Conservation (phyloP, 495 filamentous ascomycete genomes). For the Lasiosphaeriaceae sp. region DNA sequence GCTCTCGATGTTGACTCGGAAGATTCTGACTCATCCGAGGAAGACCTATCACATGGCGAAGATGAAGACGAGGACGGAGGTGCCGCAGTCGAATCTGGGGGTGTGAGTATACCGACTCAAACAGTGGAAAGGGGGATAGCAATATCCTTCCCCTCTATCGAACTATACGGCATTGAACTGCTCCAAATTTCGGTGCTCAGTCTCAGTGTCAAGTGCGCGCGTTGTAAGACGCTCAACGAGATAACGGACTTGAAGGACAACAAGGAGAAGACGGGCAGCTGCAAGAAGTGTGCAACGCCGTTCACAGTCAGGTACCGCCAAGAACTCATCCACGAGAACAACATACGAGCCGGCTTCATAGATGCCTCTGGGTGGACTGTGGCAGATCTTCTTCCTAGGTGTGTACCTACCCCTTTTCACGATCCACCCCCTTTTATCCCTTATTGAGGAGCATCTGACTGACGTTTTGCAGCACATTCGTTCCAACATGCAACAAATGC, state of each 20-base stretch:
- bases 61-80: slow-evolving; percentile 48
- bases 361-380: slow-evolving; percentile 77
- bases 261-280: slow-evolving; percentile 44
- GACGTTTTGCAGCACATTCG: slow-evolving; percentile 56
- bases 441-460: slow-evolving; percentile 1
- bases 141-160: slow-evolving; percentile 77
- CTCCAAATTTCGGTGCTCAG: slow-evolving; percentile 67
- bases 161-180: slow-evolving; percentile 78
- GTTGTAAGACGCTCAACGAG: slow-evolving; percentile 77
- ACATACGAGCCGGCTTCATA: slow-evolving; percentile 75
- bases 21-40: slow-evolving; percentile 21
- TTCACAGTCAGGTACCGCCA: slow-evolving; percentile 67
- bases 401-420: slow-evolving; percentile 10
- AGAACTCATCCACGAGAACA: slow-evolving; percentile 73
- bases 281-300: slow-evolving; percentile 72
- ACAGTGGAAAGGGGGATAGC: slow-evolving; percentile 61
- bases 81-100: slow-evolving; percentile 34
- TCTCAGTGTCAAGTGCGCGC: slow-evolving; percentile 74
- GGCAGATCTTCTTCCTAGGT: slow-evolving; percentile 77
- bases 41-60: slow-evolving; percentile 35
- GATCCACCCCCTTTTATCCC: not conserved
- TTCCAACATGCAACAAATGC: slow-evolving; percentile 78
- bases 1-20: slow-evolving; percentile 41
- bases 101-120: slow-evolving; percentile 36
- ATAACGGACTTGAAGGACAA: slow-evolving; percentile 58